Conservation (phyloP, 2,329 filamentous ascomycete genomes). For the Xylariaceae sp. region DNA sequence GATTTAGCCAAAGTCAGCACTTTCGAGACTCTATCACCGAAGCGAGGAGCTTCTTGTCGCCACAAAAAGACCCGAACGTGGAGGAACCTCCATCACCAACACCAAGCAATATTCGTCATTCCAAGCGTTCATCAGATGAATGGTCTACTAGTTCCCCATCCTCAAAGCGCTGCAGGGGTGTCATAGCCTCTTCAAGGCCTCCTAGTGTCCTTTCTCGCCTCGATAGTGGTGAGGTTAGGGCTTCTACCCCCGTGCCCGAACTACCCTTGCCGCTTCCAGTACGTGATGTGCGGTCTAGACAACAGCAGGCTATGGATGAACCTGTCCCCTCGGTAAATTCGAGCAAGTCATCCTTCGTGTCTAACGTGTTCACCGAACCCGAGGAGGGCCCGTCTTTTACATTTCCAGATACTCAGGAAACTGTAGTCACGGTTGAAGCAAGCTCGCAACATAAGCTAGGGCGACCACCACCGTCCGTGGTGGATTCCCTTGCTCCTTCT, state of each 20-base stretch:
- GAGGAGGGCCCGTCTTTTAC: conserved; percentile 22
- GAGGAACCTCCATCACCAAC: conserved; percentile 30
- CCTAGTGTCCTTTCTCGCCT: conserved; percentile 34
- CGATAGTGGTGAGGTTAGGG: conserved; percentile 33
- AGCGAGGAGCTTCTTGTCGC: not conserved
- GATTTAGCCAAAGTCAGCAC: conserved; percentile 23
- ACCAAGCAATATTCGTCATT: conserved; percentile 21
- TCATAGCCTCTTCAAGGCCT: conserved; percentile 22
- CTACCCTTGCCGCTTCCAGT: conserved; percentile 13
- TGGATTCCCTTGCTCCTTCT: conserved; percentile 34
- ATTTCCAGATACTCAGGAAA: conserved; percentile 37
- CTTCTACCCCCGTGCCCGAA: conserved; percentile 31
- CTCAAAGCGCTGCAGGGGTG: conserved; percentile 33
- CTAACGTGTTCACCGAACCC: conserved; percentile 45
- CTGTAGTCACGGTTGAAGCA: conserved; percentile 45
- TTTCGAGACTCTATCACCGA: conserved; percentile 16
- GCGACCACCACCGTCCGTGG: conserved; percentile 24
- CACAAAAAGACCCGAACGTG: not conserved
- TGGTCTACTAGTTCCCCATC: conserved; percentile 24
- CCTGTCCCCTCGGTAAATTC: conserved; percentile 41
- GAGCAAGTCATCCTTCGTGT: conserved; percentile 43
- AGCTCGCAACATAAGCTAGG: conserved; percentile 35
- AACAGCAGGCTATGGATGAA: conserved; percentile 21
- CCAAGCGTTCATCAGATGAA: conserved; percentile 39
- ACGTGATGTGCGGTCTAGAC: conserved; percentile 6